Evolutionary conservation across 768 basidiomycete genomes (phyloP).

Genomic region (Podaxis sp.): DNA sequence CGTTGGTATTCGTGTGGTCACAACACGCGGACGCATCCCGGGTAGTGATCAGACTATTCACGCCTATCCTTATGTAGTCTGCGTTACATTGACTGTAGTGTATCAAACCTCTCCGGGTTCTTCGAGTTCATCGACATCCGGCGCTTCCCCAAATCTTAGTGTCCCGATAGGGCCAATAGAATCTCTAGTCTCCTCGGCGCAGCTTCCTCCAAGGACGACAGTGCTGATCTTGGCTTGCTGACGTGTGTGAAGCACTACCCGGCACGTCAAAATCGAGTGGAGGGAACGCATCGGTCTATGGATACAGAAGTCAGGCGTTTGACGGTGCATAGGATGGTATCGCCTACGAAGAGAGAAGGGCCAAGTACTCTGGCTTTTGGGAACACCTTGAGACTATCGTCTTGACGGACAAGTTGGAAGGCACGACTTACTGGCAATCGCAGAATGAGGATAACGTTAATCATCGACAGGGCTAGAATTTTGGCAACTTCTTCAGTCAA

Average conservation of each 20-base stretch:
- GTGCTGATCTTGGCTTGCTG: not conserved
- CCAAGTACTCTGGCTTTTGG: not conserved
- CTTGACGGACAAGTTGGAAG: not conserved
- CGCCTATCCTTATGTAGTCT: too few relatives aligned
- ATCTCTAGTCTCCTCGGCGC: not conserved
- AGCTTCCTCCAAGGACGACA: not conserved
- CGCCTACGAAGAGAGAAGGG: slow-evolving; percentile 1
- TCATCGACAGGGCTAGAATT: not conserved
- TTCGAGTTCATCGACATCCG: not conserved
- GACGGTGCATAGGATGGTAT: not conserved
- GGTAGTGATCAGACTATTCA: too few relatives aligned
- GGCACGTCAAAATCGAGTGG: slow-evolving; percentile 11
- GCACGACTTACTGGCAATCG: not conserved
- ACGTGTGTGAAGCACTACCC: slow-evolving; percentile 12
- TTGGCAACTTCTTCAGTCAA: not conserved
- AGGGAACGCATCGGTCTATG: slow-evolving; percentile 11
- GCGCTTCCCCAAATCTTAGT: not conserved
- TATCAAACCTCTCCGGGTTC: not conserved
- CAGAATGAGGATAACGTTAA: not conserved
- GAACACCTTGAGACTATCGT: not conserved
- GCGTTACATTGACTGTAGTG: too few relatives aligned
- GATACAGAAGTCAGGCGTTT: not conserved
- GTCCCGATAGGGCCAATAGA: not conserved
- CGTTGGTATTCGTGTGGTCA: too few relatives aligned
- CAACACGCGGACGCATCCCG: too few relatives aligned